Evolutionary conservation across 345 rosid species (phyloP).

Genomic region (Aethionema arabicum): DNA sequence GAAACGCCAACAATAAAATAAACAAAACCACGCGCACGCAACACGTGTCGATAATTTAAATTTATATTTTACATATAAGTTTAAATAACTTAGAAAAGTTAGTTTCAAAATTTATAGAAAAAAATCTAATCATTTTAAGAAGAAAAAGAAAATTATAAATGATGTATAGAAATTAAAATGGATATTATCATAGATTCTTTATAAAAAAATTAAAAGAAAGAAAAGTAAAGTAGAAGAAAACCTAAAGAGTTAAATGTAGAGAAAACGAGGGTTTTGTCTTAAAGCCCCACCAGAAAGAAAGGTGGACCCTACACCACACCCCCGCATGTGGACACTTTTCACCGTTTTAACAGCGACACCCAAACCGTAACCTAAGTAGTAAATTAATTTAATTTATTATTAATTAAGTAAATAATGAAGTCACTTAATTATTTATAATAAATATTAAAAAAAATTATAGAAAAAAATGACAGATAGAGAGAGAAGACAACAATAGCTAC

Average conservation of each 20-base stretch:
- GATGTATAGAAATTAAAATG: too few species aligned
- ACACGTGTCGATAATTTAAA: too few species aligned
- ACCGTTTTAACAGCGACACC: constrained; percentile 45
- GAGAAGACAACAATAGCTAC: constrained; percentile 22
- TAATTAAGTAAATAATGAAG: too few species aligned
- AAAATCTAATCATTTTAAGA: too few species aligned
- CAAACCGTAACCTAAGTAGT: constrained; percentile 32
- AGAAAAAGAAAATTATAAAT: too few species aligned
- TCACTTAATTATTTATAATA: neutral
- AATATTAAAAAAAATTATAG: neutral
- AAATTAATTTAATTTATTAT: neutral
- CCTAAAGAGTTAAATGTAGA: constrained; percentile 34
- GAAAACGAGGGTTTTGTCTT: constrained; percentile 44
- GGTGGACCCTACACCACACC: constrained; percentile 41
- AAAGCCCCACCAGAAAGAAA: constrained; percentile 38
- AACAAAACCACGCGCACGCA: too few species aligned
- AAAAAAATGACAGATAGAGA: constrained; percentile 19
- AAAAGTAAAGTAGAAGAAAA: constrained; percentile 33
- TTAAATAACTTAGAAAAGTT: too few species aligned
- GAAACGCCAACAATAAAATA: too few species aligned
- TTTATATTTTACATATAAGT: too few species aligned
- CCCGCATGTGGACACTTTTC: constrained; percentile 57
- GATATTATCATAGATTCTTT: too few species aligned
- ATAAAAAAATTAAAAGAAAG: too few species aligned
- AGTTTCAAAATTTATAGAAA: too few species aligned